phyloP scores from a whole-genome alignment of 257 asterid genomes.

The Fraxinus excelsior region DNA sequence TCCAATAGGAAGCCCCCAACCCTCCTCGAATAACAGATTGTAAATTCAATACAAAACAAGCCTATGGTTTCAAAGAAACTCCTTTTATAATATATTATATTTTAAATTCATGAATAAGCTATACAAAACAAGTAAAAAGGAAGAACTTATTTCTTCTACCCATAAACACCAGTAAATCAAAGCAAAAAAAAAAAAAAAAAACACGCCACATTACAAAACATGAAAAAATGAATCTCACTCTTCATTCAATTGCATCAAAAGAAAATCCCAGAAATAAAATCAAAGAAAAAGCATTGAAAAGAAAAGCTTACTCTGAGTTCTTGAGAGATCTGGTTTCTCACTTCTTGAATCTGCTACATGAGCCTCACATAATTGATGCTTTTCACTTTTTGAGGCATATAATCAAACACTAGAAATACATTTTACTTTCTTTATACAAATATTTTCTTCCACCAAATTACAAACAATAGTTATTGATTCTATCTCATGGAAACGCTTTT shows the following conservation, averaged over 20 bases:
- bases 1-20: background rate
- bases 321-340: slow-evolving; percentile 33
- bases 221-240: background rate
- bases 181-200: no score
- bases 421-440: background rate
- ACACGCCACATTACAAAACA: background rate
- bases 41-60: background rate
- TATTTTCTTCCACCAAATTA: background rate
- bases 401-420: background rate
- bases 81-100: no score
- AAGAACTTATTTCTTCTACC: background rate
- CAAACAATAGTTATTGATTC: background rate
- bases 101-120: background rate
- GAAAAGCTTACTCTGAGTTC: slow-evolving; percentile 18
- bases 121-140: background rate
- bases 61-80: background rate
- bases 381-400: background rate
- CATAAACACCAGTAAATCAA: background rate
- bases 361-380: background rate
- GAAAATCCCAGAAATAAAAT: slow-evolving; percentile 4
- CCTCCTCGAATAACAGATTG: background rate
- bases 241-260: background rate
- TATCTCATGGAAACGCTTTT: background rate
- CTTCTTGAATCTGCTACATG: slow-evolving; percentile 28
- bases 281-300: background rate